These are phyloP conservation scores for Phragmites australis DNA, from an alignment of 176 grass and related monocot genomes.

Conservation along the genomic window DNA sequence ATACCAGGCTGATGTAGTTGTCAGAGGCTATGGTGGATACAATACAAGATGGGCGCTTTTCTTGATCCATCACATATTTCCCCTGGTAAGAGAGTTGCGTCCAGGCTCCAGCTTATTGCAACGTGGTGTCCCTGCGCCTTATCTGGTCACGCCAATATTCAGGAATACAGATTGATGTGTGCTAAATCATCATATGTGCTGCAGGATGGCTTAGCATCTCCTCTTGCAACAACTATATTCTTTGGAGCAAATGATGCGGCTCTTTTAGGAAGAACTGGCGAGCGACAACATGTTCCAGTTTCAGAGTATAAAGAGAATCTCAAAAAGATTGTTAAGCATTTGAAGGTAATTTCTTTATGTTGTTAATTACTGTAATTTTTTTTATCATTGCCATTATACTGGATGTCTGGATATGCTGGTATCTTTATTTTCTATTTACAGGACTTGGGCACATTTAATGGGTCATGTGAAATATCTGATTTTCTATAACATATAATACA, in stretches of 20 bases:
- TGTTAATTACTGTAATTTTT: neutral
- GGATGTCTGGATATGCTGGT: neutral
- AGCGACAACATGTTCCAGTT: slow-evolving; percentile 74
- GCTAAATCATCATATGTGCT: neutral
- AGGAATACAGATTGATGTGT: neutral
- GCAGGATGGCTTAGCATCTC: slow-evolving; percentile 46
- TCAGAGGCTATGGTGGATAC: slow-evolving; percentile 87
- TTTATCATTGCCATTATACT: neutral
- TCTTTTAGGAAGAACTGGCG: slow-evolving; percentile 53
- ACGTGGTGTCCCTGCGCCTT: neutral
- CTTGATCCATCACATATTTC: slow-evolving; percentile 72
- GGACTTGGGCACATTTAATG: neutral
- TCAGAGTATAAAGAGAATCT: slow-evolving; percentile 78
- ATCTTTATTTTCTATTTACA: neutral
- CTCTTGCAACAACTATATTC: slow-evolving; percentile 65
- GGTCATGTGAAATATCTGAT: neutral
- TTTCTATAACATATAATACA: neutral
- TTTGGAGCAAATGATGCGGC: slow-evolving; percentile 89
- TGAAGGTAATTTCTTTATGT: slow-evolving; percentile 53
- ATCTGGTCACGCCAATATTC: neutral
- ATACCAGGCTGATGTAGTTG: slow-evolving; percentile 69
- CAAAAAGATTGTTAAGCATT: slow-evolving; percentile 59
- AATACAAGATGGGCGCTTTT: slow-evolving; percentile 95
- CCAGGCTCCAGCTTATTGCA: neutral
- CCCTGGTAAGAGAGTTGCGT: slow-evolving; percentile 40